Conservation (phyloP, 2,329 filamentous ascomycete genomes). For the Epichloe hybrida region DNA sequence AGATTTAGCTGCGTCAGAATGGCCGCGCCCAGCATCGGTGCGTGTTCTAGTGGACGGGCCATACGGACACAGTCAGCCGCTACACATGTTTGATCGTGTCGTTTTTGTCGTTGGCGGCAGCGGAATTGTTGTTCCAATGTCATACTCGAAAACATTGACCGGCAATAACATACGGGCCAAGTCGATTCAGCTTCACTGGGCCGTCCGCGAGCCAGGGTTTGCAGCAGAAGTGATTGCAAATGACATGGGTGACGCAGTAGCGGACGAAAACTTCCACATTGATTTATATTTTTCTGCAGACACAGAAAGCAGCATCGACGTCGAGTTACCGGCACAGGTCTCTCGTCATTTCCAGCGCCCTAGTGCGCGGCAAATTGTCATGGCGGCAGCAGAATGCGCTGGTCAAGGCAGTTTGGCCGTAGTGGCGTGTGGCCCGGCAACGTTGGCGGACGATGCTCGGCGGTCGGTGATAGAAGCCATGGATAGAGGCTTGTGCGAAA, state of each 20-base stretch:
- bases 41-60: constrained; percentile 31
- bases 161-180: constrained; percentile 5
- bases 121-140: constrained; percentile 28
- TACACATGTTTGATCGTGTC: constrained; percentile 25
- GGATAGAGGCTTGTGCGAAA: constrained; percentile 9
- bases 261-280: constrained; percentile 18
- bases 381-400: constrained; percentile 11
- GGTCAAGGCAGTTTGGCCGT: constrained; percentile 22
- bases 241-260: constrained; percentile 19
- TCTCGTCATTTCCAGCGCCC: constrained; percentile 16
- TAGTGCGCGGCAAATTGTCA: constrained; percentile 19
- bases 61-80: constrained; percentile 26
- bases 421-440: constrained; percentile 30
- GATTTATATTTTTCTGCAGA: constrained; percentile 23
- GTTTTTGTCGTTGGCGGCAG: constrained; percentile 32
- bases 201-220: constrained; percentile 27
- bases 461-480: constrained; percentile 21
- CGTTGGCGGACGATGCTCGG: constrained; percentile 31
- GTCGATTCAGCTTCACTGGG: constrained; percentile 27
- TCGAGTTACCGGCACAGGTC: constrained; percentile 9
- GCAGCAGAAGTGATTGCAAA: constrained; percentile 20
- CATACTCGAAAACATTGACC: constrained; percentile 21
- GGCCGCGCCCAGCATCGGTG: constrained; percentile 14
- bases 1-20: constrained; percentile 14
- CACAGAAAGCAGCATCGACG: constrained; percentile 1